These are phyloP conservation scores for Hippophae tibetana DNA, from an alignment of 306 rosid genomes.

Conservation along the genomic window DNA sequence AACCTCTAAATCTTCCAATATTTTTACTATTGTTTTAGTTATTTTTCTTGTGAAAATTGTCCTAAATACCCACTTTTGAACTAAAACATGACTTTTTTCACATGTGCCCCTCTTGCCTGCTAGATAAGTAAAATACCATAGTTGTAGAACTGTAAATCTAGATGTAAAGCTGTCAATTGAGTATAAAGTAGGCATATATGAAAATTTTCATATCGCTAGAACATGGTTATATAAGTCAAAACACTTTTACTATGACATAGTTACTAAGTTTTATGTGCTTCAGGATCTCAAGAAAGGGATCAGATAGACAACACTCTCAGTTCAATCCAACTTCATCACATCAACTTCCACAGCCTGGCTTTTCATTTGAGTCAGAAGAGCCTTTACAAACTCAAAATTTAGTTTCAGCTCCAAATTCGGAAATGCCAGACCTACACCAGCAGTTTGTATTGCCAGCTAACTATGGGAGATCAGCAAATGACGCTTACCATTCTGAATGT, in stretches of 20 bases:
- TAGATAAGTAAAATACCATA: no score
- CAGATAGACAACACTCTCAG: slow-evolving; percentile 22
- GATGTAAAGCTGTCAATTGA: no score
- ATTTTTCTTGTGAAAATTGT: background rate
- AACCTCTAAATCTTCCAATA: background rate
- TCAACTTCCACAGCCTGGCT: slow-evolving; percentile 15
- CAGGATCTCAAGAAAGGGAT: slow-evolving; percentile 48
- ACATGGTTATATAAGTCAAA: no score
- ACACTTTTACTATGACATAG: background rate
- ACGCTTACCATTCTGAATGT: no score
- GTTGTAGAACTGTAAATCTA: no score
- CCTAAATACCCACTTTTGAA: no score
- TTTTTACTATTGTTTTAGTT: background rate
- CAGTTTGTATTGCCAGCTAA: background rate
- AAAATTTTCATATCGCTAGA: no score
- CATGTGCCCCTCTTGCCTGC: no score
- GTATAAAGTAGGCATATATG: no score
- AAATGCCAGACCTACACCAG: background rate
- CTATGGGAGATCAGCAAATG: background rate
- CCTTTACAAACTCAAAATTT: background rate
- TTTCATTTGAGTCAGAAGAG: slow-evolving; percentile 4
- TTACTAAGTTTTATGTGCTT: slow-evolving; percentile 8
- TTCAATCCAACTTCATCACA: slow-evolving; percentile 17
- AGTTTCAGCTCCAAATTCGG: no score
- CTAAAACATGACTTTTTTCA: no score